Base-by-base conservation (phyloP, 352 stramenopile species). In the Phytophthora sp. region DNA sequence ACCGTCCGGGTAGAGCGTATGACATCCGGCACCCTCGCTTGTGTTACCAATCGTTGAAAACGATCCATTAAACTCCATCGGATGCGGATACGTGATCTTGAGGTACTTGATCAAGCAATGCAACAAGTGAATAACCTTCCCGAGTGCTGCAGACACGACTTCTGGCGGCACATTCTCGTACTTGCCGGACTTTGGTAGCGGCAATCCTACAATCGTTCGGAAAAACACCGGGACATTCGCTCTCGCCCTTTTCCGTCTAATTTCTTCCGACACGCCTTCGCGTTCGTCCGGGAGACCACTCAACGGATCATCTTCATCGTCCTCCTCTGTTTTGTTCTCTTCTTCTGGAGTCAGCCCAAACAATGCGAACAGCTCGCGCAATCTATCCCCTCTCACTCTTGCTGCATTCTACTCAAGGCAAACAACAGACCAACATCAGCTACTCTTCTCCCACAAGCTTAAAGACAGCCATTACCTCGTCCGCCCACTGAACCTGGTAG, bases 51-150 rank as follows among this genome's bases (percentile, higher is more conserved):
- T 95, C 6, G 86, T 95, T 10, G 86, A 95, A 62, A 92, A 93
- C 8, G 86, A 95, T n/a, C 86, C 82, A 54, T 93, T 93, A 62
- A 88, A 90, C 11, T 83, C 72, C 86, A 95, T 95, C n/a, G 84
- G 86, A 38, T 93, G 82, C 8, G 81, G 80, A n/a, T 88, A 92
- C 41, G 79, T 74, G 52, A 90, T 63, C 37, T 79, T 72, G 18
- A 95, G 42, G 50, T 93, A 87, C 72, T 92, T 92, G 28, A 73
- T 56, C 5, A 95, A 52, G 24, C 85, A 81, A 10, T 82, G 60
- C 35, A 95, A 70, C 54, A 95, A 34, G 49, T 95, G 86, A 52
- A 93, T 91, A 4, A 91, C 57, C 45, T 92, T 90, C 8, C 86
- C 82, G 10, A 95, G 46, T 4, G 77, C 86, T 2, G 78, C 86